Percentiles rank a stretch among this genome's conserved stretches.
Conservation (phyloP, 306 rosid genomes). For the Prunus mira region DNA sequence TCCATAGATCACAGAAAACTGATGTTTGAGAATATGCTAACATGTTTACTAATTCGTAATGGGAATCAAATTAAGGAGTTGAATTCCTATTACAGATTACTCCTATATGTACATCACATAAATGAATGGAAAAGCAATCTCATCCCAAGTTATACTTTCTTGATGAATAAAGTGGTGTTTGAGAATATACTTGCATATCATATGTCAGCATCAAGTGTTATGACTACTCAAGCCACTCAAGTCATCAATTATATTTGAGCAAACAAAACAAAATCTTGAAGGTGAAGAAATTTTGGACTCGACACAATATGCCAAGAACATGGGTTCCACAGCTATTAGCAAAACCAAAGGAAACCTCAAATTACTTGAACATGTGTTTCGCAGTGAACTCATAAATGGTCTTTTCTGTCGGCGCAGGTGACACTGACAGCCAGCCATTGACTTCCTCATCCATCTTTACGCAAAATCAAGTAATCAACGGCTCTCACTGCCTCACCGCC, state of each 20-base stretch:
- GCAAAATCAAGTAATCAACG: too few relatives aligned
- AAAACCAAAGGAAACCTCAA: neutral
- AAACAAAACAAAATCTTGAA: neutral
- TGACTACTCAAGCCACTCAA: neutral
- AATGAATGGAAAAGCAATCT: too few relatives aligned
- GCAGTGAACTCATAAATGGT: neutral
- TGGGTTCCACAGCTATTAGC: neutral
- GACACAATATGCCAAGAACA: neutral
- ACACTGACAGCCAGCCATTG: neutral
- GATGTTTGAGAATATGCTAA: neutral
- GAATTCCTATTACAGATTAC: too few relatives aligned
- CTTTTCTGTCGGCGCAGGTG: conserved; percentile 11
- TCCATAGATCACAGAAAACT: too few relatives aligned
- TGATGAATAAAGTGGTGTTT: too few relatives aligned
- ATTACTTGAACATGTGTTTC: too few relatives aligned
- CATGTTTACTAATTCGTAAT: too few relatives aligned
- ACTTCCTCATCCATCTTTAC: neutral
- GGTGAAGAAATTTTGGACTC: neutral
- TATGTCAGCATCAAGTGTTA: neutral
- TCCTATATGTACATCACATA: too few relatives aligned
- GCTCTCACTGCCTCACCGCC: too few relatives aligned
- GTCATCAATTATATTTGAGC: neutral
- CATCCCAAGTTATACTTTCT: too few relatives aligned
- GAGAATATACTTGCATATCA: neutral
- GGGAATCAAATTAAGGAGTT: too few relatives aligned